Percentiles rank a stretch among this genome's conserved stretches.
Conservation (phyloP, 352 stramenopile species). For the Blastocystis sp. region DNA sequence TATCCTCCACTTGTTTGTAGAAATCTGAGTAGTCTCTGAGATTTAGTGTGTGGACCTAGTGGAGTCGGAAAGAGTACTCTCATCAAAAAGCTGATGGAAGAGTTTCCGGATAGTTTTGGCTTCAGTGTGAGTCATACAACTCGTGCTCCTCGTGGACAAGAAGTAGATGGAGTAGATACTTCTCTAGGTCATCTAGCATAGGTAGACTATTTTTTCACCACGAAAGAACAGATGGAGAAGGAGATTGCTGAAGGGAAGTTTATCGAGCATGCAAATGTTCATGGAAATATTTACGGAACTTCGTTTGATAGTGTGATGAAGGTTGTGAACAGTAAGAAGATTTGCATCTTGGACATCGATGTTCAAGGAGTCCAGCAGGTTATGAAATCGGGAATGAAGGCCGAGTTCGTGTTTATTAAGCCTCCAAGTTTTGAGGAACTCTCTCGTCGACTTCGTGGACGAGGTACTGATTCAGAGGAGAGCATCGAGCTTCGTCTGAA, state of each 20-base stretch:
- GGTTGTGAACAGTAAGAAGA: constrained; percentile 84
- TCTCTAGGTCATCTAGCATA: neutral
- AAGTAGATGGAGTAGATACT: constrained; percentile 81
- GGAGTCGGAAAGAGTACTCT: constrained; percentile 85
- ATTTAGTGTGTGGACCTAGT: constrained; percentile 78
- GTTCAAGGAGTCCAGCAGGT: constrained; percentile 91
- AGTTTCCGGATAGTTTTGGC: constrained; percentile 75
- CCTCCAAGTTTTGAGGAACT: constrained; percentile 87
- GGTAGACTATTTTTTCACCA: constrained; percentile 88
- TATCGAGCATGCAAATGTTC: constrained; percentile 90
- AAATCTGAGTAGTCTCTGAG: neutral
- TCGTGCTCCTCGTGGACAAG: constrained; percentile 80
- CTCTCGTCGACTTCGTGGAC: constrained; percentile 84
- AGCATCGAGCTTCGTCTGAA: constrained; percentile 83
- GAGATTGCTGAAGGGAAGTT: constrained; percentile 89
- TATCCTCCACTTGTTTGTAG: constrained; percentile 13
- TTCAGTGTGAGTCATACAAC: constrained; percentile 92
- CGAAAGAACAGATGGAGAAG: constrained; percentile 82
- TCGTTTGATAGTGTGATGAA: constrained; percentile 74
- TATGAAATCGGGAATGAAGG: constrained; percentile 75
- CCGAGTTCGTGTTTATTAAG: constrained; percentile 86
- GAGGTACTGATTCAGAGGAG: constrained; percentile 87
- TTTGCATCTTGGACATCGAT: constrained; percentile 98
- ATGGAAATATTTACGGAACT: constrained; percentile 94
- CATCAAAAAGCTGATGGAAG: constrained; percentile 74